Base-by-base conservation (phyloP, 371 early-diverging fungal species). In the Syncephalastrum monosporum region DNA sequence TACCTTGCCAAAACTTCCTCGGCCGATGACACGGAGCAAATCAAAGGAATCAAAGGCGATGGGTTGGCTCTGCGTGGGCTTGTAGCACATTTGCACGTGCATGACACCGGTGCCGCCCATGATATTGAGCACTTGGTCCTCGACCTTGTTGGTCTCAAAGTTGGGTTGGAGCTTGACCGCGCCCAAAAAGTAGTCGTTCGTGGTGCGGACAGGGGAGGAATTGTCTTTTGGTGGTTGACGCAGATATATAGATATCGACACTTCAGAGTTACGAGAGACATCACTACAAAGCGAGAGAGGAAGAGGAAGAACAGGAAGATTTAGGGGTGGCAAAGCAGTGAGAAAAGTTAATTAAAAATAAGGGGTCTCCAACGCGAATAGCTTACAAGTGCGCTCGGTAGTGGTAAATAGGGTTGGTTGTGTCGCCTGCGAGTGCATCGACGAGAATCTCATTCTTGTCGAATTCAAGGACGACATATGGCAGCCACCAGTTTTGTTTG, bases 1-100 rank as follows among this genome's bases (percentile, higher is more conserved):
- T 72, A 85, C 94, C 83, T 98, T 98, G 60, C 97, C 97, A 82
- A 98, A 97, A 63, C 87, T 86, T 17, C 98, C 99, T 71, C 92
- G 91, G 42, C 99, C 99, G 62, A 99, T 90, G 27, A 96, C 95
- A 69, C 91, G 92, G 42, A 97, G 83, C 56, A 98, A 74, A 61
- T 96, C 95, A 77, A 98, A 98, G 50, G 96, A 92, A 55, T 95
- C 91, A 47, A 96, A 90, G 6, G 88, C 77, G 59, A 95, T 77
- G 21, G 87, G 86, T 15, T 78, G 77, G 45, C 75, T 80, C 56
- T 83, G 86, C 49, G 82, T 83, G 24, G 80, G 76, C 60, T 83
- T 83, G 76, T 84, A 92, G 63, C 86, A 87, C 21, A 85, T 63
- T 68, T 91, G 89, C 19, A 91, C 80, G 57, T 82, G 85, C 52